Evolutionary conservation across 179 eudicot species (phyloP).

Genomic region (Corrigiola litoralis): DNA sequence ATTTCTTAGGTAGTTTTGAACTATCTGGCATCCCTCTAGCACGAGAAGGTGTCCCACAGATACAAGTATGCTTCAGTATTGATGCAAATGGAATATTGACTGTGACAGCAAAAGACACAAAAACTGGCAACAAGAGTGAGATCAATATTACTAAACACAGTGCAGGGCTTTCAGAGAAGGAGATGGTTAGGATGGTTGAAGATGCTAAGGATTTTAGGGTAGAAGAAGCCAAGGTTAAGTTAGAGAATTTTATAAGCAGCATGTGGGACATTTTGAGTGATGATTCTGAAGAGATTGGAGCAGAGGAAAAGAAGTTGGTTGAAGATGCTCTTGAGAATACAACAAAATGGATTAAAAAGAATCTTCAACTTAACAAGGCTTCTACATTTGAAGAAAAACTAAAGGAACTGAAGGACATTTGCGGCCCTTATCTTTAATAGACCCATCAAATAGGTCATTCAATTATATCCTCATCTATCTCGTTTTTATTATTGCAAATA

Average conservation of each 20-base stretch:
- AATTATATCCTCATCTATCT: too few species aligned
- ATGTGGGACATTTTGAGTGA: conserved; percentile 17
- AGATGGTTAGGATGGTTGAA: conserved; percentile 22
- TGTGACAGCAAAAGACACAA: conserved; percentile 21
- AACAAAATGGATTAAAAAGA: conserved; percentile 15
- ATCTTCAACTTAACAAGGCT: background rate
- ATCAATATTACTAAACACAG: conserved; percentile 24
- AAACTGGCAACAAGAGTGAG: conserved; percentile 22
- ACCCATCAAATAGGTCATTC: too few species aligned
- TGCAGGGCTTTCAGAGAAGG: conserved; percentile 11
- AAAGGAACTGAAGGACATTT: conserved; percentile 26
- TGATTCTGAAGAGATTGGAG: background rate
- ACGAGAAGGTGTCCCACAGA: conserved; percentile 10
- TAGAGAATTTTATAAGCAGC: conserved; percentile 22
- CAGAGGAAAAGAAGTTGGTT: conserved; percentile 11
- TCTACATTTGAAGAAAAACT: conserved; percentile 26
- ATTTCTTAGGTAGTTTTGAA: conserved; percentile 17
- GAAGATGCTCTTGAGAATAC: conserved; percentile 21
- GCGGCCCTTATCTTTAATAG: too few species aligned
- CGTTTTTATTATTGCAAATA: too few species aligned
- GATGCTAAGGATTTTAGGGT: conserved; percentile 27
- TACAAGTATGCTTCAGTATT: conserved; percentile 18
- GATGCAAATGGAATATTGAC: conserved; percentile 33
- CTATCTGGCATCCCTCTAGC: conserved; percentile 21
- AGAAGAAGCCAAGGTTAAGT: conserved; percentile 21